Conservation (phyloP, 2,329 filamentous ascomycete genomes). For the Ophiostoma fasciatum region DNA sequence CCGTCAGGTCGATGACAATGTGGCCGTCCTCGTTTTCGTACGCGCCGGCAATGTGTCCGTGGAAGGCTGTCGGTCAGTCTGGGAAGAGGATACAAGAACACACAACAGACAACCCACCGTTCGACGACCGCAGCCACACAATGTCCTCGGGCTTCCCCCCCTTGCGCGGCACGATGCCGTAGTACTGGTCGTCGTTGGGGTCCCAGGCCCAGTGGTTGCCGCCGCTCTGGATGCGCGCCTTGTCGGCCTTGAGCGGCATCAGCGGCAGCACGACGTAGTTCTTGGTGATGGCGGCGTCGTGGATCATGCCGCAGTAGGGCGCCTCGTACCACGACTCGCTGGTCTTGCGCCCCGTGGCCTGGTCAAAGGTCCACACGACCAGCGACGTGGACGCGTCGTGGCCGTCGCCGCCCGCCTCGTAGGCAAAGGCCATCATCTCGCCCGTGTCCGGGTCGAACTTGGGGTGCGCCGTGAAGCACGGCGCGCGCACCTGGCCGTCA, state of each 20-base stretch:
- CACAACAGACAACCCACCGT: constrained; percentile 22
- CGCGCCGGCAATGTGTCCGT: constrained; percentile 32
- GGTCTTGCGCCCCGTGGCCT: constrained; percentile 24
- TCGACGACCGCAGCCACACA: constrained; percentile 34
- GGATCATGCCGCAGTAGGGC: constrained; percentile 37
- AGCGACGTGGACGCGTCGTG: constrained; percentile 28
- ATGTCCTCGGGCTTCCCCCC: constrained; percentile 36
- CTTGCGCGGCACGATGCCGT: constrained; percentile 35
- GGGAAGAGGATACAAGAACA: neutral
- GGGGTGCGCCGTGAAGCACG: constrained; percentile 36
- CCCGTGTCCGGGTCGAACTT: constrained; percentile 36
- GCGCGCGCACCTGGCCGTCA: constrained; percentile 30
- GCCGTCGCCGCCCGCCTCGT: constrained; percentile 29
- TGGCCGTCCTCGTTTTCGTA: constrained; percentile 31
- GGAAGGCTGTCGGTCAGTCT: constrained; percentile 21
- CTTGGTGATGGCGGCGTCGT: constrained; percentile 31
- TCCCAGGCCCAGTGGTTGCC: constrained; percentile 38
- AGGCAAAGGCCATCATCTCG: constrained; percentile 37
- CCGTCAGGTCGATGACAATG: constrained; percentile 28
- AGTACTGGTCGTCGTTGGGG: constrained; percentile 38
- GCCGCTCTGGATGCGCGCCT: constrained; percentile 27
- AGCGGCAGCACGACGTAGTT: constrained; percentile 33
- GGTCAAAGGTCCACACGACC: constrained; percentile 30
- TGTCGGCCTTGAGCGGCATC: constrained; percentile 30
- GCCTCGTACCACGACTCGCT: constrained; percentile 34